Conservation (phyloP, 306 rosid species). For the Styphnolobium japonicum region DNA sequence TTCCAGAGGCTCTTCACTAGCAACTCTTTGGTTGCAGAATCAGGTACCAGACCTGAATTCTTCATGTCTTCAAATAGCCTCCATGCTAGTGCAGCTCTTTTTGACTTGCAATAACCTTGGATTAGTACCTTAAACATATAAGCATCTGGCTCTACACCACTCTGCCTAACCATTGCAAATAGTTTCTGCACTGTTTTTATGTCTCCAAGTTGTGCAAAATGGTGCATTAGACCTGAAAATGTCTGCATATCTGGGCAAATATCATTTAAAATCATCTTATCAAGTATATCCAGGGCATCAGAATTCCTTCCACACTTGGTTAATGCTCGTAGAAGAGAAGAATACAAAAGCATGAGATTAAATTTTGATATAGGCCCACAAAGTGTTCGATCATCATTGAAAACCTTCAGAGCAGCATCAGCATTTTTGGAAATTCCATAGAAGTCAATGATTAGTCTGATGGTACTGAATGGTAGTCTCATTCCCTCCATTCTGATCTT, state of each 20-base stretch:
- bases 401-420: constrained; percentile 78
- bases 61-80: constrained; percentile 74
- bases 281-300: constrained; percentile 61
- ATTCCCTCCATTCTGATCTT: constrained; percentile 70
- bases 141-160: constrained; percentile 67
- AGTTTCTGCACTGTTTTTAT: constrained; percentile 72
- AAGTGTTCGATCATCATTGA: constrained; percentile 48
- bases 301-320: constrained; percentile 64
- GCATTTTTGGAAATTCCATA: constrained; percentile 78
- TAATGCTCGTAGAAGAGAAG: constrained; percentile 70
- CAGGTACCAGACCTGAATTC: constrained; percentile 56
- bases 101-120: constrained; percentile 75
- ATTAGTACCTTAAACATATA: constrained; percentile 63
- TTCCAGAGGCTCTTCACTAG: constrained; percentile 87
- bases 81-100: constrained; percentile 71
- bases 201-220: constrained; percentile 62
- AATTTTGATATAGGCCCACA: constrained; percentile 62
- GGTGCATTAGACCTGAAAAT: constrained; percentile 68
- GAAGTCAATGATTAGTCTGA: constrained; percentile 68
- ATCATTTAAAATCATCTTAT: constrained; percentile 71
- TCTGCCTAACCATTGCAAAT: constrained; percentile 66
- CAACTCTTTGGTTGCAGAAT: constrained; percentile 65
- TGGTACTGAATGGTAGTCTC: constrained; percentile 68
- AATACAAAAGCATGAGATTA: constrained; percentile 65
- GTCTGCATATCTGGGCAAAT: constrained; percentile 74